Percentiles rank a stretch among this genome's conserved stretches.
Conservation (phyloP, 768 basidiomycete genomes). For the Hericium alpestre region DNA sequence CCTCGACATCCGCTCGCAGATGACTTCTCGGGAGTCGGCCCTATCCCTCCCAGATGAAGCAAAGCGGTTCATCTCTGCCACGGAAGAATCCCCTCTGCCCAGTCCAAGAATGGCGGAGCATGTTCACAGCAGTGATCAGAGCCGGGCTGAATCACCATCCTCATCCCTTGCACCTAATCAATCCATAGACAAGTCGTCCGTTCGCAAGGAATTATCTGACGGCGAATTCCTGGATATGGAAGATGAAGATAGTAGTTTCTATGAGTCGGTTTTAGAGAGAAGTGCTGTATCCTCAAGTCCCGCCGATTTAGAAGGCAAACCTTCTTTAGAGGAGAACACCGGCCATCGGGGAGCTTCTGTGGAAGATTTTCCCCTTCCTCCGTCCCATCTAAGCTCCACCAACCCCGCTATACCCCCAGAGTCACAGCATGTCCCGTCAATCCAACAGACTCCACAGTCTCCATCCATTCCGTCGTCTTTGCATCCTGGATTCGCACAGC, state of each 20-base stretch:
- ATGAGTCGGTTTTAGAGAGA: slow-evolving; percentile 28
- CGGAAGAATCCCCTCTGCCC: slow-evolving; percentile 51
- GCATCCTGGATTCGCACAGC: background rate
- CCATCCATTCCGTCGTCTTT: background rate
- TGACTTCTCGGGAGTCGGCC: slow-evolving; percentile 53
- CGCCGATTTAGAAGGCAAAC: slow-evolving; percentile 3
- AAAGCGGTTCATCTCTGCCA: slow-evolving; percentile 56
- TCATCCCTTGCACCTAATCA: slow-evolving; percentile 7
- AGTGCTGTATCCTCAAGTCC: slow-evolving; percentile 16
- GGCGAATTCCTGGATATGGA: slow-evolving; percentile 62
- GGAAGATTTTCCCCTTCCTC: slow-evolving; percentile 14
- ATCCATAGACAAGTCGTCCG: slow-evolving; percentile 8
- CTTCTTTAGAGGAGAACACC: slow-evolving; percentile 9
- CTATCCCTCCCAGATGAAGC: slow-evolving; percentile 72
- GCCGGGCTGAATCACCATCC: background rate
- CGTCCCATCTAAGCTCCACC: slow-evolving; percentile 1
- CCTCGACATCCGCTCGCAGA: slow-evolving; percentile 15
- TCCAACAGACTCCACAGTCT: too few species aligned
- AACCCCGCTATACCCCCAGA: background rate
- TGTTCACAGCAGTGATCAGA: slow-evolving; percentile 1
- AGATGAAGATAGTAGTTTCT: slow-evolving; percentile 33
- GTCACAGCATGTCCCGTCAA: too few species aligned
- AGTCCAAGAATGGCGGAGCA: slow-evolving; percentile 32
- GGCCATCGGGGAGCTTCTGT: slow-evolving; percentile 7
- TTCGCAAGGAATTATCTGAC: slow-evolving; percentile 16